Conservation (phyloP, 345 rosid species). For the Passiflora organensis region DNA sequence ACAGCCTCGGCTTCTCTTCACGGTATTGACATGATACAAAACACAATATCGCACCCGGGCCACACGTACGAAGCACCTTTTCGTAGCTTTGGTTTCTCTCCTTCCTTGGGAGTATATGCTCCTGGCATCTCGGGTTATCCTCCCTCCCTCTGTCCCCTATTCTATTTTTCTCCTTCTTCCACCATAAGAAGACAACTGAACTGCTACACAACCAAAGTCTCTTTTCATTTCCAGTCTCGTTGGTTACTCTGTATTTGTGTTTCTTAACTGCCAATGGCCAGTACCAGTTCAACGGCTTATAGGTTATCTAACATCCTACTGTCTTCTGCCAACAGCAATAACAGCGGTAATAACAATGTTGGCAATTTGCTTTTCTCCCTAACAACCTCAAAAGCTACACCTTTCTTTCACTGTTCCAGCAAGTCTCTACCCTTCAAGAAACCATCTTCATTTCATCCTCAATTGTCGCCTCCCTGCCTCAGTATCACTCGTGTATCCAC, state of each 20-base stretch:
- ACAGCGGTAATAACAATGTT: background rate
- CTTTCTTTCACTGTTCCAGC: conserved; percentile 7
- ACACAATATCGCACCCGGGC: too few relatives aligned
- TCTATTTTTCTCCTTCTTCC: background rate
- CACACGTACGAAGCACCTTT: too few relatives aligned
- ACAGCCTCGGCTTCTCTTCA: too few relatives aligned
- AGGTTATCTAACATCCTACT: conserved; percentile 9
- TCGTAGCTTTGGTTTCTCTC: too few relatives aligned
- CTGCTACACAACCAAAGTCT: conserved; percentile 4
- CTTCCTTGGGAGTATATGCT: conserved; percentile 54
- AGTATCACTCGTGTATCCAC: conserved; percentile 51
- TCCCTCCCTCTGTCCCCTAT: conserved; percentile 16
- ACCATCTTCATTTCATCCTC: conserved; percentile 19
- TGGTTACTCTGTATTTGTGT: background rate
- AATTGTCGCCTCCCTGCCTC: conserved; percentile 16
- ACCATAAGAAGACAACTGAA: background rate
- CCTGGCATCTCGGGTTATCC: conserved; percentile 54
- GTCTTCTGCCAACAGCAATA: conserved; percentile 15
- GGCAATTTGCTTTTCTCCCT: background rate
- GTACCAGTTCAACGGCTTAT: conserved; percentile 23
- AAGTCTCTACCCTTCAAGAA: conserved; percentile 20
- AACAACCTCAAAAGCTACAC: background rate
- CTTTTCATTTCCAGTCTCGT: conserved; percentile 7
- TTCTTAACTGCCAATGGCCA: conserved; percentile 34
- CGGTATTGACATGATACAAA: too few relatives aligned